Evolutionary conservation across 2,329 filamentous ascomycete genomes (phyloP).

Genomic region (Cordyceps militaris): DNA sequence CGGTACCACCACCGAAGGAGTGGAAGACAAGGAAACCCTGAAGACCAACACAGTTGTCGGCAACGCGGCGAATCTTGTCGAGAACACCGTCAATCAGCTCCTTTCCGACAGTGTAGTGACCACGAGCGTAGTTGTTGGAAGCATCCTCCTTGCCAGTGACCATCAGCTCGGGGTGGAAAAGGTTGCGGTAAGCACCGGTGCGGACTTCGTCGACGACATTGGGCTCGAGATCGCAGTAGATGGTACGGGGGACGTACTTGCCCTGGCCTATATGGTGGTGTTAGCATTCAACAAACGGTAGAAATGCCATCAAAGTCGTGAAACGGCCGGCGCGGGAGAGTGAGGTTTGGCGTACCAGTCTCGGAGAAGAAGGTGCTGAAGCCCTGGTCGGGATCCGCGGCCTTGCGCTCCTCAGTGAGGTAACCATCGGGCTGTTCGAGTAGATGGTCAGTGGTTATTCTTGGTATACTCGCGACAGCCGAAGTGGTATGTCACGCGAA

Average conservation of each 20-base stretch:
- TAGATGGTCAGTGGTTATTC: slow-evolving; percentile 7
- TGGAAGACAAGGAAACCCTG: slow-evolving; percentile 99
- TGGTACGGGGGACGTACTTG: slow-evolving; percentile 97
- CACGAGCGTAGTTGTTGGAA: slow-evolving; percentile 99
- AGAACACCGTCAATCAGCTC: slow-evolving; percentile 97
- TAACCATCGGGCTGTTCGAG: slow-evolving; percentile 80
- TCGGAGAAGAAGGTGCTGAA: slow-evolving; percentile 99
- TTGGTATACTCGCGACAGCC: slow-evolving; percentile 12
- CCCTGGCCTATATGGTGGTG: slow-evolving; percentile 63
- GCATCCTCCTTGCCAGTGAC: slow-evolving; percentile 99
- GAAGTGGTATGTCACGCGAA: slow-evolving; percentile 9
- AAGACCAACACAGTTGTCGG: slow-evolving; percentile 95
- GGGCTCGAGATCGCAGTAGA: slow-evolving; percentile 99
- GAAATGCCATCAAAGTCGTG: neutral
- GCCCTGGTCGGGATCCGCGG: slow-evolving; percentile 83
- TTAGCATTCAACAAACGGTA: slow-evolving; percentile 16
- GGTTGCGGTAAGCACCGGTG: slow-evolving; percentile 88
- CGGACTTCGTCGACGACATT: slow-evolving; percentile 99
- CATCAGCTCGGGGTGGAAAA: slow-evolving; percentile 99
- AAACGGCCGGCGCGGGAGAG: neutral
- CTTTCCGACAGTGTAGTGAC: slow-evolving; percentile 99
- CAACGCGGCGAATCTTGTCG: slow-evolving; percentile 95
- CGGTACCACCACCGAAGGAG: slow-evolving; percentile 98
- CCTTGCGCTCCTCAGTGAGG: slow-evolving; percentile 96
- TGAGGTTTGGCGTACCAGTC: slow-evolving; percentile 62